Conservation (phyloP, 2,329 filamentous ascomycete genomes). For the Colletotrichum godetiae region DNA sequence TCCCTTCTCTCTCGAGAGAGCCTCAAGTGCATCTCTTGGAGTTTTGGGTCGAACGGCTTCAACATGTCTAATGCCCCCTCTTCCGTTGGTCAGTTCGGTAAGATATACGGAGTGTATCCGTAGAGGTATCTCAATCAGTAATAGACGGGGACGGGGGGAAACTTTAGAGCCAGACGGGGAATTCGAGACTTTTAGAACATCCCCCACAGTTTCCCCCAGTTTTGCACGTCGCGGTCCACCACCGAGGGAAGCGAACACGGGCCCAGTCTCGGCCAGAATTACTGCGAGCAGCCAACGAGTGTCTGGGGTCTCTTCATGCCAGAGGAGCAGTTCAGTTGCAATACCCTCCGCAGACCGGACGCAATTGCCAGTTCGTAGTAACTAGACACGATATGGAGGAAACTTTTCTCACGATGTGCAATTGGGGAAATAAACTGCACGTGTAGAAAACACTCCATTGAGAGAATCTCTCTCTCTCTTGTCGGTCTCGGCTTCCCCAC, state of each 20-base stretch:
- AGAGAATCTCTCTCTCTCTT: neutral
- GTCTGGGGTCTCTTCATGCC: neutral
- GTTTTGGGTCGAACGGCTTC: neutral
- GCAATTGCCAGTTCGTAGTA: neutral
- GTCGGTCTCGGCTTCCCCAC: neutral
- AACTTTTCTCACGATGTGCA: neutral
- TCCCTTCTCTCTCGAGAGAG: constrained; percentile 5
- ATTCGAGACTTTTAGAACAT: constrained; percentile 18
- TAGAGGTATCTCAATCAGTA: neutral
- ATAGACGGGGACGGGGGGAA: neutral
- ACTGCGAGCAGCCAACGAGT: constrained; percentile 24
- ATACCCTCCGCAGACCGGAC: constrained; percentile 13
- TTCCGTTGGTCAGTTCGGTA: neutral
- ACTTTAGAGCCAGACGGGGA: neutral
- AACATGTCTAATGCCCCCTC: neutral
- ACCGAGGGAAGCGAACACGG: constrained; percentile 30
- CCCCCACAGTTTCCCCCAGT: constrained; percentile 34
- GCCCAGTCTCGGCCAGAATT: constrained; percentile 34
- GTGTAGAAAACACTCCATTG: neutral
- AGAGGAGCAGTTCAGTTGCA: neutral
- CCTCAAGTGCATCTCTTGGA: neutral
- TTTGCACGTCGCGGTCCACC: constrained; percentile 30
- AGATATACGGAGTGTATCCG: neutral
- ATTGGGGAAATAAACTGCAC: neutral
- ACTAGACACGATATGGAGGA: neutral